Evolutionary conservation across 306 rosid genomes (phyloP), one percentile per base, ranked within the genome.

Genomic region (Citrullus mucosospermus): DNA sequence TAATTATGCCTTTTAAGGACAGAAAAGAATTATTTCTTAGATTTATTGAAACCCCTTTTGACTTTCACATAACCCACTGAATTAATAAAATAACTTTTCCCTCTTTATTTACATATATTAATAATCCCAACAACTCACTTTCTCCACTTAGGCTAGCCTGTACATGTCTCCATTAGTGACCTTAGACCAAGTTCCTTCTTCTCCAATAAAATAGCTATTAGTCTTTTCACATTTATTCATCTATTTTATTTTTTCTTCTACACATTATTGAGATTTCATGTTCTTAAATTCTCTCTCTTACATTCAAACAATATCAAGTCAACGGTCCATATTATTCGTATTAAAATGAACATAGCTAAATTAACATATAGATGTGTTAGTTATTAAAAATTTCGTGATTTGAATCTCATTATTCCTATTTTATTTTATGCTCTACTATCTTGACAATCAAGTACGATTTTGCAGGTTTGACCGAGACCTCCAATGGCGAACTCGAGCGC

Each of bases 401-500:
- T 25, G 28, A 25, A 25, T 25, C 28, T 25, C 28, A 25, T 25
- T 25, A 25, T 1, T 25, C 28, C 28, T 25, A 25, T 25, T 25
- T 25, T 25, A 25, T 25, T 25, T 25, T 25, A 25, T 25, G 28
- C 28, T 25, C 28, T 25, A 25, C 28, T 25, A 25, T 61, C 3
- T 16, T 61, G 15, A 61, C 43, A 0, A 59, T 48, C 6, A 3
- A 1, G 20, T 5, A 53, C 15, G 20, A 9, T 53, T 38, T 54
- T 80, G 57, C 91, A 95, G 98, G 71, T 95, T 91, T 36, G 82
- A 76, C 3, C 81, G 97, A 15, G 98, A 95, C 82, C 72, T 91
- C 51, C 78, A 93, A 30, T 95, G 98, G 98, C 36, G 98, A 87
- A 92, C 98, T 4, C 83, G 90, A 46, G 82, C 79, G 13, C 85